Conservation (phyloP, 768 basidiomycete genomes). For the Daedaleopsis sinensis region DNA sequence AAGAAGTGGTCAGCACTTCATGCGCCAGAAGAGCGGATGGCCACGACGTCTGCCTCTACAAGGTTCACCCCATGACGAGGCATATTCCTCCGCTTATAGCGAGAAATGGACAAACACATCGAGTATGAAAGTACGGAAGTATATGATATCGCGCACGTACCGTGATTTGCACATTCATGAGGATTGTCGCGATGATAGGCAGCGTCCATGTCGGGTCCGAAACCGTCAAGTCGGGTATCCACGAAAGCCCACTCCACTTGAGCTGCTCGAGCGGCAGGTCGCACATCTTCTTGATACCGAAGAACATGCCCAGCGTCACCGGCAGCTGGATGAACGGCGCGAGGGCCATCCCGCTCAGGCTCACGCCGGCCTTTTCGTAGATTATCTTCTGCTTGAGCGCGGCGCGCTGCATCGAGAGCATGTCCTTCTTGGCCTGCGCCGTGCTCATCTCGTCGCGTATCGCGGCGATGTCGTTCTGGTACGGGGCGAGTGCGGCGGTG, state of each 20-base stretch:
- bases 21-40: no score
- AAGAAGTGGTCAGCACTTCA: not conserved
- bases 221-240: slow-evolving; percentile 76
- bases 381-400: slow-evolving; percentile 52
- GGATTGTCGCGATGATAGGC: slow-evolving; percentile 58
- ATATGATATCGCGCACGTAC: slow-evolving; percentile 41
- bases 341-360: slow-evolving; percentile 54
- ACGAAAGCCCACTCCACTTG: slow-evolving; percentile 70
- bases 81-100: no score
- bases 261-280: slow-evolving; percentile 74
- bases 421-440: slow-evolving; percentile 38
- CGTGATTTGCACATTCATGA: slow-evolving; percentile 70
- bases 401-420: slow-evolving; percentile 43
- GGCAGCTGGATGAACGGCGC: slow-evolving; percentile 72
- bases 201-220: slow-evolving; percentile 79
- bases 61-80: not conserved
- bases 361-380: slow-evolving; percentile 67
- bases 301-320: slow-evolving; percentile 81
- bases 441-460: slow-evolving; percentile 51
- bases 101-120: no score
- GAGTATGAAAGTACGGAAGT: no score
- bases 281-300: slow-evolving; percentile 75
- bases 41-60: no score
- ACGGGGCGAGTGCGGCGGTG: slow-evolving; percentile 59
- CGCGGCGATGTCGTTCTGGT: slow-evolving; percentile 59